These are phyloP conservation scores for Hevea brasiliensis DNA, from an alignment of 345 rosid species.

Conservation along the genomic window DNA sequence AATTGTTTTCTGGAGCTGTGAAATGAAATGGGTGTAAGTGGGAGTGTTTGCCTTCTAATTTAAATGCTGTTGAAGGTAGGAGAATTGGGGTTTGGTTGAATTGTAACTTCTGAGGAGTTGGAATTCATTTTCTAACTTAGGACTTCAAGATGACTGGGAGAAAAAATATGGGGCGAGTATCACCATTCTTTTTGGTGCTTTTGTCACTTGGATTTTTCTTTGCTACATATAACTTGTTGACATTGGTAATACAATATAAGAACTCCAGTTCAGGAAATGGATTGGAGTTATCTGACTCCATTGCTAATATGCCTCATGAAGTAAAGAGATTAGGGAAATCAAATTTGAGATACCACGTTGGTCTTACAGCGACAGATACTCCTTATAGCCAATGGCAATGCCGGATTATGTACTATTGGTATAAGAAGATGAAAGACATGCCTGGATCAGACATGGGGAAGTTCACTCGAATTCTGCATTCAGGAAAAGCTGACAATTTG, in stretches of 20 bases:
- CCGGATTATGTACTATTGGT: conserved; percentile 97
- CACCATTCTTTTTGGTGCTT: conserved; percentile 55
- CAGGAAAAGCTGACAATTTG: conserved; percentile 78
- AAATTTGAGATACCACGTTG: conserved; percentile 64
- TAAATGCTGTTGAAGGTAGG: conserved; percentile 16
- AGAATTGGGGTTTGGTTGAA: conserved; percentile 12
- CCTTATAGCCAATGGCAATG: conserved; percentile 93
- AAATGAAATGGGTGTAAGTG: conserved; percentile 10
- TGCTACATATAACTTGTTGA: conserved; percentile 73
- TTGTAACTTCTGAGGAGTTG: conserved; percentile 6
- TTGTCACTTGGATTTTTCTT: conserved; percentile 69
- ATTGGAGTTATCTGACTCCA: conserved; percentile 54
- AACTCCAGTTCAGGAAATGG: conserved; percentile 27
- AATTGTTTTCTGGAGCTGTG: conserved; percentile 17
- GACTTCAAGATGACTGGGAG: conserved; percentile 36
- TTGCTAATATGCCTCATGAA: conserved; percentile 61
- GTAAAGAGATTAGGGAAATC: conserved; percentile 40
- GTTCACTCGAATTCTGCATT: conserved; percentile 88
- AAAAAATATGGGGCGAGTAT: conserved; percentile 56
- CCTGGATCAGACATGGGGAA: conserved; percentile 95
- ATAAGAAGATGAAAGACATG: conserved; percentile 66
- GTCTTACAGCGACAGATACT: conserved; percentile 87
- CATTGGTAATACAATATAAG: conserved; percentile 39
- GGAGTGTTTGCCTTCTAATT: neutral
- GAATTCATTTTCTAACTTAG: no score